Conservation (phyloP, 2,329 filamentous ascomycete species). For the Colletotrichum sp. region DNA sequence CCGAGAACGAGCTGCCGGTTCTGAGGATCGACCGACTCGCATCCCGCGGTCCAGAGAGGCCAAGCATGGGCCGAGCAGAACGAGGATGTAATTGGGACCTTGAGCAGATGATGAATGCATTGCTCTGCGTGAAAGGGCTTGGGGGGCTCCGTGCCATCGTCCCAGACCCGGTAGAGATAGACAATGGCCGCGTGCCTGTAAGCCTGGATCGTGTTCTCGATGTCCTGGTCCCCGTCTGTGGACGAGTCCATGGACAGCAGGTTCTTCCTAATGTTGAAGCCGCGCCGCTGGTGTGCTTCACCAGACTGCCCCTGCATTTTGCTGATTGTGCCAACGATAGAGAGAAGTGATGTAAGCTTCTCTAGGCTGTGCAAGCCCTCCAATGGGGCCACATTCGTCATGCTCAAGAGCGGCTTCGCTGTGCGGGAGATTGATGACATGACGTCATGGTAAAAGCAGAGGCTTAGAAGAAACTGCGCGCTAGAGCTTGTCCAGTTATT, state of each 20-base stretch:
- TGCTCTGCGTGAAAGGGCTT: constrained; percentile 25
- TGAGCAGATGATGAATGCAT: constrained; percentile 29
- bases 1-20: constrained; percentile 27
- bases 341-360: constrained; percentile 25
- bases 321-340: constrained; percentile 28
- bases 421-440: constrained; percentile 31
- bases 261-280: background rate
- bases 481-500: constrained; percentile 24
- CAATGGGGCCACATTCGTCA: constrained; percentile 23
- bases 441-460: constrained; percentile 35
- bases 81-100: constrained; percentile 29
- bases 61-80: constrained; percentile 33
- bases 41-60: constrained; percentile 36
- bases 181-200: constrained; percentile 34
- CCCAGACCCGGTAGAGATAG: constrained; percentile 34
- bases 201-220: constrained; percentile 30
- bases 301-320: constrained; percentile 24
- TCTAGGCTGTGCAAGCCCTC: constrained; percentile 25
- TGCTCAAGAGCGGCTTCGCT: constrained; percentile 28
- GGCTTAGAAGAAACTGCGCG: constrained; percentile 30
- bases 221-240: constrained; percentile 8
- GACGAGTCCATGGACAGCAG: background rate
- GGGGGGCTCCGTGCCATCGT: constrained; percentile 22
- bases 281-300: background rate
- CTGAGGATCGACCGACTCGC: constrained; percentile 29